Conservation (phyloP, 2,329 filamentous ascomycete species). For the Cordyceps cateniannulata region DNA sequence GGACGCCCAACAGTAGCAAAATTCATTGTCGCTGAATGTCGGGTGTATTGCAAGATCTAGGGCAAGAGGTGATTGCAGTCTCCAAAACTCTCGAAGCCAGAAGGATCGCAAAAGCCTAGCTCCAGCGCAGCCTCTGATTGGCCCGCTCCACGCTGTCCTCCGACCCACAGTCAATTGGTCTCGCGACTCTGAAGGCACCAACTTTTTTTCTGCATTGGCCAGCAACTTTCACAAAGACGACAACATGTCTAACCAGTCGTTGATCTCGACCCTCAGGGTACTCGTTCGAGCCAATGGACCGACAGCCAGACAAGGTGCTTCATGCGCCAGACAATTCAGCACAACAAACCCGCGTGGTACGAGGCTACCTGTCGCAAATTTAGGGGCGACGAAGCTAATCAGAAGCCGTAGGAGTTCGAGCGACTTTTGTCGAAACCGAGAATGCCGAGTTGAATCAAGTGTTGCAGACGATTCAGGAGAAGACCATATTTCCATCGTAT, state of each 20-base stretch:
- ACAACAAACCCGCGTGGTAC: conserved; percentile 7
- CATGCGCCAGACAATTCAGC: conserved; percentile 5
- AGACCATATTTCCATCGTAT: conserved; percentile 56
- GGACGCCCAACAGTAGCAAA: conserved; percentile 57
- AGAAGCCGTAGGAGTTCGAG: conserved; percentile 24
- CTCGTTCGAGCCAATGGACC: not conserved
- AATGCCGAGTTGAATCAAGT: conserved; percentile 46
- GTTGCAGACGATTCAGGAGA: conserved; percentile 47
- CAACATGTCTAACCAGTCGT: conserved; percentile 8
- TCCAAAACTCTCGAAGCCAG: not conserved
- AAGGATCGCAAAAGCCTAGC: conserved; percentile 3
- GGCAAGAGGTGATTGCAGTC: not conserved
- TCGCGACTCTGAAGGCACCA: conserved; percentile 11
- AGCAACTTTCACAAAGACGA: not conserved
- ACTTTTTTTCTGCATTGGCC: conserved; percentile 13
- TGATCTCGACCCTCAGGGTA: conserved; percentile 1
- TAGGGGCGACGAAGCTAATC: conserved; percentile 13
- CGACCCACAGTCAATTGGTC: conserved; percentile 18
- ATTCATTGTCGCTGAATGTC: conserved; percentile 44
- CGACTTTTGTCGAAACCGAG: conserved; percentile 45
- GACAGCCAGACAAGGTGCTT: not conserved
- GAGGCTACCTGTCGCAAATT: not conserved
- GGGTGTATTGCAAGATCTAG: conserved; percentile 9
- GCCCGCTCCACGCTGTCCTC: conserved; percentile 24
- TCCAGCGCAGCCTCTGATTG: conserved; percentile 28